Evolutionary conservation across 2,329 filamentous ascomycete genomes (phyloP), one percentile per base, ranked within the genome.

Genomic region (Ceratocystis alfenasii): DNA sequence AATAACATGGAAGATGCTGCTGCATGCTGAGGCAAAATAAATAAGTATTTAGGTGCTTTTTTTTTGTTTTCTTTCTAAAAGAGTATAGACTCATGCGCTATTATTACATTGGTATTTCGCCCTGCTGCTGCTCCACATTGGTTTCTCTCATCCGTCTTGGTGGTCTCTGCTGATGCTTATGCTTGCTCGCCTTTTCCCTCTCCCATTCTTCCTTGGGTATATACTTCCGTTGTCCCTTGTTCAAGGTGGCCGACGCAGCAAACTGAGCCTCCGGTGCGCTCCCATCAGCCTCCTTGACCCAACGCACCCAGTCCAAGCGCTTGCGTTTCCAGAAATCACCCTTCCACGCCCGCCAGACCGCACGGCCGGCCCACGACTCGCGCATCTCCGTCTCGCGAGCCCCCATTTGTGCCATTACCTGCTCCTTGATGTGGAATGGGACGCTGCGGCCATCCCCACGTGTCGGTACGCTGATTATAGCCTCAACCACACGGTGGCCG

Each of bases 381-480:
- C 82, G 76, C 45, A 85, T 75, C 64, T 77, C 74, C 22, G 74
- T 71, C 72, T 85, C 82, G 64, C 76, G 75, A 45, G 76, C 72
- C 2, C 76, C 79, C 1, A 85, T 75, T 66, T 76, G 73, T 4
- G 74, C 69, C 76, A 84, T 81, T 68, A 84, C 75, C 53, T 76
- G 75, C 70, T 85, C 81, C 72, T 85, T 85, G 68, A 82, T 74
- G 70, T 85, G 81, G 72, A 82, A 82, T 0, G 83, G 82, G 59
- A 84, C 73, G 10, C 62, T 63, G 68, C 77, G 77, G 66, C 77
- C 75, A 64, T 78, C 77, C 20, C 76, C 75, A 53, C 77, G 78
- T 60, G 79, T 81, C 2, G 82, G 82, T 1, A 80, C 74, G 50
- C 75, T 71, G 59, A 81, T 75, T 60, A 85, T 75, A 63, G 78